phyloP scores from a whole-genome alignment of 768 basidiomycete genomes.

The Hydnum rufescens region DNA sequence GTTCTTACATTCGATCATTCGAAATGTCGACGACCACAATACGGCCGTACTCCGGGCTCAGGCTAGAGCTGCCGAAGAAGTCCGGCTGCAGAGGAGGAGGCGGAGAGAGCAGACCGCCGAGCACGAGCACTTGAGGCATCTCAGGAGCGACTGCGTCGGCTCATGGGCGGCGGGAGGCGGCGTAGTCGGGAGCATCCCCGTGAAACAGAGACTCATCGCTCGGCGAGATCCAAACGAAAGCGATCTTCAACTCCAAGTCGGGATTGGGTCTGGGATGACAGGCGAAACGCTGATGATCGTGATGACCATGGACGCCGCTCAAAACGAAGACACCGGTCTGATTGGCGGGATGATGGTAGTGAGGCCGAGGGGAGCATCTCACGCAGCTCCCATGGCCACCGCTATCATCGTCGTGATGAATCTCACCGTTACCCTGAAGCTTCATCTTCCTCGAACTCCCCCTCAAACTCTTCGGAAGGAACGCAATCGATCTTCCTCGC shows the following conservation, averaged over 20 bases:
- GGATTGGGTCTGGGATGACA: too few relatives aligned
- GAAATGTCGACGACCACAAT: constrained; percentile 92
- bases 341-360: neutral
- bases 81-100: constrained; percentile 10
- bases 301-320: neutral
- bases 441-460: too few relatives aligned
- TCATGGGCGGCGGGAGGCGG: constrained; percentile 16
- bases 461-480: too few relatives aligned
- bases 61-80: constrained; percentile 15
- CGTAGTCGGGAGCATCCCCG: constrained; percentile 4
- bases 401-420: too few relatives aligned
- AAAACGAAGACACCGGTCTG: too few relatives aligned
- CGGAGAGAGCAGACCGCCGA: constrained; percentile 19
- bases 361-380: neutral
- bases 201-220: too few relatives aligned
- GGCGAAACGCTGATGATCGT: too few relatives aligned
- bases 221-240: too few relatives aligned
- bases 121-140: constrained; percentile 59
- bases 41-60: constrained; percentile 36
- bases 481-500: too few relatives aligned
- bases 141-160: constrained; percentile 33
- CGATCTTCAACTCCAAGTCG: too few relatives aligned
- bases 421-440: too few relatives aligned
- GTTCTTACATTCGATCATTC: constrained; percentile 44
- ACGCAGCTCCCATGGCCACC: neutral